Base-by-base conservation (phyloP, 495 filamentous ascomycete species). In the Podospora bellae-mahoneyi region DNA sequence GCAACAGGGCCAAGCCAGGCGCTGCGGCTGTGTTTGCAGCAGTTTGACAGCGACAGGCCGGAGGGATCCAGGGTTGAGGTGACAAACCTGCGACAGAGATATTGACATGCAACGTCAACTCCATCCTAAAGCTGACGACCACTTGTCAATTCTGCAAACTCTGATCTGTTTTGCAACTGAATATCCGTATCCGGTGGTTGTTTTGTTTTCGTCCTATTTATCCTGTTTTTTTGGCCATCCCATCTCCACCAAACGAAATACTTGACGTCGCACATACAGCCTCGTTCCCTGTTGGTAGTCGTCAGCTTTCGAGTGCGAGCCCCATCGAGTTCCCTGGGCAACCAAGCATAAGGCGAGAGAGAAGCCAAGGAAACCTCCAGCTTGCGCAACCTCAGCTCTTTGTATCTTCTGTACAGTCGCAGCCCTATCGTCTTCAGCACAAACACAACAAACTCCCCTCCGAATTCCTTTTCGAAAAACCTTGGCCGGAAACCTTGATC, bases 31-130 rank as follows among this genome's bases (percentile, higher is more conserved):
- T 62, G 66, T 62, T 48, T 48, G 39, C 13, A 48, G 5, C 39
- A 16, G 39, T 48, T 48, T 48, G 39, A 68, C 64, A 68, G 59
- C 57, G 28, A 48, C 59, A 55, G 27, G 34, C 60, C 66, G 66
- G 66, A 62, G 54, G 62, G 66, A 58, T 60, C 66, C 66, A 60
- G 39, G 9, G 39, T 16, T 16, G 15, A 10, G 34, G 34, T 39
- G 10, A 48, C 39, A 48, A 48, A 48, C 39, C 39, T 48, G 39
- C 39, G 39, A 48, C 39, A 48, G 39, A 48, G 39, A 48, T 10
- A 48, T 48, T 10, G 39, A 48, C 39, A 48, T 48, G 39, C 39
- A 32, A 32, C 30, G 9, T 48, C 39, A 48, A 48, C 39, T 48
- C 39, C 39, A 48, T 13, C 39, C 39, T 10, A 48, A 48, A 48